Percentiles rank a stretch among this genome's conserved stretches.
Conservation (phyloP, 805 yeast genomes). For the Cyberlindnera mycetangii region DNA sequence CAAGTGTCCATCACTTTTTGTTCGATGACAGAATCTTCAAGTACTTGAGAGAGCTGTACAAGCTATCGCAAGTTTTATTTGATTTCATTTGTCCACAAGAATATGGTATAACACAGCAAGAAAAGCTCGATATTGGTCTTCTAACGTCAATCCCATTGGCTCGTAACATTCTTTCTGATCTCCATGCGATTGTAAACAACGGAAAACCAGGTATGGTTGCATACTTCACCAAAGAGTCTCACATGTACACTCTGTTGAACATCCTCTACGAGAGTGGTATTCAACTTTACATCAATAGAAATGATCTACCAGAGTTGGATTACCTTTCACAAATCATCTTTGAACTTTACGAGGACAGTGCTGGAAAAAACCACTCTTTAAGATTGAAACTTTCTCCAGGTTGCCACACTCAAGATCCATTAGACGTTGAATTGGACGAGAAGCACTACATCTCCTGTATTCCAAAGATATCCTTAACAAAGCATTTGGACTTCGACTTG, state of each 20-base stretch:
- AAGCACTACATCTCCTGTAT: slow-evolving; percentile 96
- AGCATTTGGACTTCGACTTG: slow-evolving; percentile 89
- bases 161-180: slow-evolving; percentile 77
- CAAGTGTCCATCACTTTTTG: slow-evolving; percentile 37
- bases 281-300: slow-evolving; percentile 93
- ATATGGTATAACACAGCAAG: slow-evolving; percentile 93
- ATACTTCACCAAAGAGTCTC: slow-evolving; percentile 96
- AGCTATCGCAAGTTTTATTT: slow-evolving; percentile 87
- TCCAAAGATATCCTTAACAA: slow-evolving; percentile 83
- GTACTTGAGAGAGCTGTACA: slow-evolving; percentile 80
- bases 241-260: slow-evolving; percentile 88
- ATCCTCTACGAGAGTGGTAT: slow-evolving; percentile 87
- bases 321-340: slow-evolving; percentile 92
- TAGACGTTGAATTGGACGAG: slow-evolving; percentile 93
- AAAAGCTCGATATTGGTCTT: slow-evolving; percentile 92
- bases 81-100: slow-evolving; percentile 99
- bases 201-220: slow-evolving; percentile 82
- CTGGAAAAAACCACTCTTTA: slow-evolving; percentile 81
- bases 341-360: slow-evolving; percentile 84
- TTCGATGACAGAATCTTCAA: slow-evolving; percentile 82
- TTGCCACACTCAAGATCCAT: slow-evolving; percentile 96
- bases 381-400: slow-evolving; percentile 95
- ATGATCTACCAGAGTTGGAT: slow-evolving; percentile 94
- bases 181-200: slow-evolving; percentile 71
- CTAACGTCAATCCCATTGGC: slow-evolving; percentile 93